These are phyloP conservation scores for Termitomyces sp. DNA, from an alignment of 768 basidiomycete genomes.

Conservation along the genomic window DNA sequence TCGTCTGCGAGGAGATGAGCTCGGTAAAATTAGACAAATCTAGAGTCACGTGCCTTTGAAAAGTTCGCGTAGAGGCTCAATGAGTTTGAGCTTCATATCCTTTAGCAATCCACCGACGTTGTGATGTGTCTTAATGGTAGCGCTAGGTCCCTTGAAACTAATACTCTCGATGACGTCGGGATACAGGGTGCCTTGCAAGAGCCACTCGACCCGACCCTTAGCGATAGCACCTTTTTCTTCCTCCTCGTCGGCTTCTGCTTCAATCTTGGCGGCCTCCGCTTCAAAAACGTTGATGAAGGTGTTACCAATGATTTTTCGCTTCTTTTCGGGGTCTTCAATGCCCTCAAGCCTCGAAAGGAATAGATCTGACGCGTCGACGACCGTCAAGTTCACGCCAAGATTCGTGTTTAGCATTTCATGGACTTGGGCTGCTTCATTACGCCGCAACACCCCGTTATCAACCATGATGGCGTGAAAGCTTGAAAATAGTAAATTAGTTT, in stretches of 20 bases:
- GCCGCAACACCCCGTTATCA: conserved; percentile 93
- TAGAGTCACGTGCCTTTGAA: conserved; percentile 77
- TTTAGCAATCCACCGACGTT: conserved; percentile 95
- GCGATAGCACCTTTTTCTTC: conserved; percentile 58
- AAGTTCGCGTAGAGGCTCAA: conserved; percentile 93
- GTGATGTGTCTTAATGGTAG: conserved; percentile 99
- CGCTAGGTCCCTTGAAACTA: conserved; percentile 98
- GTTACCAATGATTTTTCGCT: conserved; percentile 98
- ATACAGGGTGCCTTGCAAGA: conserved; percentile 95
- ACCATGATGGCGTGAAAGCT: conserved; percentile 99
- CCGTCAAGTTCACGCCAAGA: conserved; percentile 93
- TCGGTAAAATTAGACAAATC: not conserved
- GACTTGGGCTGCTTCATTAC: conserved; percentile 89
- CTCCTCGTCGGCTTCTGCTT: conserved; percentile 74
- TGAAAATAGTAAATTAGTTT: conserved; percentile 23
- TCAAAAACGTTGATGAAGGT: conserved; percentile 99
- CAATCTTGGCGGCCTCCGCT: conserved; percentile 86
- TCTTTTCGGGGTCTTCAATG: conserved; percentile 93
- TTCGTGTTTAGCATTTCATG: conserved; percentile 89
- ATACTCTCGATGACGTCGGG: conserved; percentile 99
- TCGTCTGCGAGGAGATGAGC: conserved; percentile 57
- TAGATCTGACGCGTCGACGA: conserved; percentile 91
- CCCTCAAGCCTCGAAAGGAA: conserved; percentile 88
- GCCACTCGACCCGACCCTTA: conserved; percentile 94
- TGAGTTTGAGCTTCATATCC: conserved; percentile 98